Evolutionary conservation across 192 early-diverging fungal species (phyloP), one percentile per base, ranked within the genome.

Genomic region (Oehlia diaphana): DNA sequence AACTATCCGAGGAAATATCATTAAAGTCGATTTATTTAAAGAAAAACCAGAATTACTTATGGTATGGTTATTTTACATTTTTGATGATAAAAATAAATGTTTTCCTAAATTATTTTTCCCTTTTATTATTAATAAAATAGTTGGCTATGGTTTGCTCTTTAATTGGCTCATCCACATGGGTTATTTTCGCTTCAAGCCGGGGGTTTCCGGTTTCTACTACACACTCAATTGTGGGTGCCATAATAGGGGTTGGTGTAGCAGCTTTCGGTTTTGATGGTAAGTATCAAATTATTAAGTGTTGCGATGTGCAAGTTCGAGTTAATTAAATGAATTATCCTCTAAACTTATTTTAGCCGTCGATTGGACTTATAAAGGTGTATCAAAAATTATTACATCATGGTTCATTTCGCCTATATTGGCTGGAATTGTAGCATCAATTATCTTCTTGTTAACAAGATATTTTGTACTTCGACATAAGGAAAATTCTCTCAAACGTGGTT

Each of bases 1-100:
- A 65, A 96, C 95, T 53, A 96, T 96, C 85, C 92, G 92, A 76
- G 90, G 92, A 78, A 89, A 88, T 21, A 92, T 96, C 72, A 86
- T 96, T 44, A 82, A 84, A 4, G 85, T 93, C 44, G 64, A 80
- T 12, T 71, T 72, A 3, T 95, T 94, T 84, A 82, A 67, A 10
- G 74, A 79, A 23, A 83, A 89, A 63, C 94, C 94, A 2, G 94
- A 92, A 71, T 74, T 93, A 7, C 88, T 96, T 69, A 96, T 96
- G 95, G 62, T 63, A 63, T 49, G 47, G 9, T 49, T 49, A 9
- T 49, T 49, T 31, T 31, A 31, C 28, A 31, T 31, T 1, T 31
- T 31, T 31, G 28, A 31, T 31, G 28, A 31, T 31, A 31, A 31
- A 31, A 31, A 1, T 31, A 31, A 31, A 31, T 31, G 28, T 31